These are phyloP conservation scores for Coemansia sp. DNA, from an alignment of 192 early-diverging fungal species.

Conservation along the genomic window DNA sequence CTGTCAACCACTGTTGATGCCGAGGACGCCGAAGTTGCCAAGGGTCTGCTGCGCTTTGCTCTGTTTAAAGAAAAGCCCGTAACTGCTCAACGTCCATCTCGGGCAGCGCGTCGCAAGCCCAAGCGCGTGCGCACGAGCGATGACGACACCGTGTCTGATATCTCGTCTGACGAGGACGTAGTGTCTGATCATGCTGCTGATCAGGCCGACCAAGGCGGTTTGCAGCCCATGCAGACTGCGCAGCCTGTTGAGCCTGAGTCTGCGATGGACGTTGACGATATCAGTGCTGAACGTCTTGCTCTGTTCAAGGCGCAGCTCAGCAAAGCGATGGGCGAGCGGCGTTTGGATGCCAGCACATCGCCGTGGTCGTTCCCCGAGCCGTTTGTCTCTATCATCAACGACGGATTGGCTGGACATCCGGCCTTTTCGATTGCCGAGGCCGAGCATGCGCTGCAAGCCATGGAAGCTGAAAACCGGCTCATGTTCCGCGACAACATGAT, in stretches of 20 bases:
- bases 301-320: slow-evolving; percentile 57
- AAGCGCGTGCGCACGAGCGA: slow-evolving; percentile 52
- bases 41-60: slow-evolving; percentile 81
- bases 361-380: slow-evolving; percentile 56
- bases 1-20: slow-evolving; percentile 78
- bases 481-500: slow-evolving; percentile 69
- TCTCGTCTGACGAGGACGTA: neutral
- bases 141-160: slow-evolving; percentile 48
- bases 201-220: neutral
- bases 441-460: slow-evolving; percentile 57
- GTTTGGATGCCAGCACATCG: slow-evolving; percentile 53
- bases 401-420: slow-evolving; percentile 23
- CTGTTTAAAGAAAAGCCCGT: slow-evolving; percentile 79
- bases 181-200: neutral
- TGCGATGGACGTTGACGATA: slow-evolving; percentile 31
- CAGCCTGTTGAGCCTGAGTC: neutral
- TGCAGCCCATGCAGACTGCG: slow-evolving; percentile 6
- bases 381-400: slow-evolving; percentile 61
- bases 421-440: slow-evolving; percentile 61
- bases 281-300: slow-evolving; percentile 22
- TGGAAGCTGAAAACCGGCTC: slow-evolving; percentile 67
- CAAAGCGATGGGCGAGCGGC: slow-evolving; percentile 34
- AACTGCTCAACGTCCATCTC: slow-evolving; percentile 44
- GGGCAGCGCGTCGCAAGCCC: slow-evolving; percentile 20
- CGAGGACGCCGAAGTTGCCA: slow-evolving; percentile 82